Evolutionary conservation across 2,329 filamentous ascomycete species (phyloP), one percentile per base, ranked within the genome.

Genomic region (Fusarium brevicatenulatum): DNA sequence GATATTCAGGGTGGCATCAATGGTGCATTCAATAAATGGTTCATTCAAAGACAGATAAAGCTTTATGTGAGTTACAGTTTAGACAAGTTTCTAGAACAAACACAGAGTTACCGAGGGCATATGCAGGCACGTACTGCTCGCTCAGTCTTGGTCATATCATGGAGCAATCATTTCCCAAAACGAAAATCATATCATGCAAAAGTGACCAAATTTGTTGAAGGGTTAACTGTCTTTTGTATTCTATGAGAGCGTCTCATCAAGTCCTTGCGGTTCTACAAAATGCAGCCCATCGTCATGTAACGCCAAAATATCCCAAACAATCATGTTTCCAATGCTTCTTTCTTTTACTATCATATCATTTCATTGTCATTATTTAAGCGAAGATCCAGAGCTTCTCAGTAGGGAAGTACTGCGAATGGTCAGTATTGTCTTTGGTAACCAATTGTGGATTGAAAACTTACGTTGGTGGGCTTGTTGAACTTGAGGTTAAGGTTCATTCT

Each of bases 381-480:
- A 89, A 89, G 81, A 89, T 88, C 85, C 84, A 89, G 80, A 89
- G 86, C 80, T 85, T 83, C 75, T 89, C 86, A 63, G 86, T 87
- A 58, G 82, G 71, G 82, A 89, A 89, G 83, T 89, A 89, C 86
- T 89, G 15, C 19, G 36, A n/a, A 50, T 19, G n/a, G 39, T 78
- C 44, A 77, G 70, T 19, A 42, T 59, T 36, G 10, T 15, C 36
- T 37, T 7, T 12, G 4, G 30, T 7, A 36, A 18, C 37, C 11
- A 9, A 25, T n/a, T 13, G 7, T n/a, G 25, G 1, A 13, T 25
- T 30, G 32, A 28, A 7, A 37, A 86, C 90, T 88, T 78, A 92
- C 91, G 81, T 90, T 91, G 68, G 88, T 85, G 58, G 92, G 93
- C 83, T 94, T 90, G 84, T 95, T 95, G 84, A 95, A 95, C 78